These are phyloP conservation scores for Alternaria arborescens DNA, from an alignment of 2,329 filamentous ascomycete genomes.

Conservation along the genomic window DNA sequence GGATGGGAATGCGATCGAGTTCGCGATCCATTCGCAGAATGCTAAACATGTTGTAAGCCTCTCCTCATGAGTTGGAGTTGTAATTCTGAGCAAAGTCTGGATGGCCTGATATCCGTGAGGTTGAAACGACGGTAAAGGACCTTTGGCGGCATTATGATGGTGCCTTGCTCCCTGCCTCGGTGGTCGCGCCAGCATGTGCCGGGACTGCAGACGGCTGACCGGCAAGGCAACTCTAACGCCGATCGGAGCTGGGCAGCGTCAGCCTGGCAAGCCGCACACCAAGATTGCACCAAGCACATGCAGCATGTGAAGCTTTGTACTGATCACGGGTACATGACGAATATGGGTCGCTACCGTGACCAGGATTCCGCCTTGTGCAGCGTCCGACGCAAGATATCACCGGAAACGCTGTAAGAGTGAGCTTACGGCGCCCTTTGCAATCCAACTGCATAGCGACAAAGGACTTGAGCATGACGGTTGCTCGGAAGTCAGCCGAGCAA, in stretches of 20 bases:
- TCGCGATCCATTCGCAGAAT: not conserved
- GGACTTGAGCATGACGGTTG: not conserved
- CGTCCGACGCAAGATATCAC: not conserved
- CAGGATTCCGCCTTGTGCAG: not conserved
- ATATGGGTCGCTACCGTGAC: not conserved
- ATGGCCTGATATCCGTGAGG: not conserved
- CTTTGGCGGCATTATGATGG: constrained; percentile 4
- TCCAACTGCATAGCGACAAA: not conserved
- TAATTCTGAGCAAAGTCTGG: not conserved
- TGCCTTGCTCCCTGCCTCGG: constrained; percentile 3
- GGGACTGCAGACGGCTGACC: constrained; percentile 8
- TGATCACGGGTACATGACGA: constrained; percentile 4
- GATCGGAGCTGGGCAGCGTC: constrained; percentile 12
- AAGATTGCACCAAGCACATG: constrained; percentile 7
- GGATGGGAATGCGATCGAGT: not conserved
- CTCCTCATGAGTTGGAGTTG: not conserved
- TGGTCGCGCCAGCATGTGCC: constrained; percentile 6
- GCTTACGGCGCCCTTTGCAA: constrained; percentile 1
- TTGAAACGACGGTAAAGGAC: constrained; percentile 4
- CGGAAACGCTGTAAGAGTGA: not conserved
- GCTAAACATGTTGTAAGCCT: not conserved
- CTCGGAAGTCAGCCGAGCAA: constrained; percentile 7
- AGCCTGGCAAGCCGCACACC: constrained; percentile 8
- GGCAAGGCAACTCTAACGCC: constrained; percentile 5
- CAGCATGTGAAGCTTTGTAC: not conserved